Percentiles rank a stretch among this genome's conserved stretches.
Evolutionary conservation across 345 rosid genomes (phyloP).

Genomic region (rapeseed (Brassica napus)): Da-Ae NC_063437.1:15507501-15508000

Average conservation of each 20-base stretch:
- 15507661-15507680: slow-evolving; percentile 23
- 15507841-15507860: not conserved
- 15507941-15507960: slow-evolving; percentile 97
- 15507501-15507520: slow-evolving; percentile 43
- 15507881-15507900: slow-evolving; percentile 74
- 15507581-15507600: slow-evolving; percentile 99
- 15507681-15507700: not conserved
- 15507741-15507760: slow-evolving; percentile 97
- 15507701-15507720: not conserved
- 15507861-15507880: not conserved
- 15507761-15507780: slow-evolving; percentile 87
- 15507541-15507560: not conserved
- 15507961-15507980: slow-evolving; percentile 64
- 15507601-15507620: slow-evolving; percentile 98
- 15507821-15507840: slow-evolving; percentile 4
- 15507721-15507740: slow-evolving; percentile 53
- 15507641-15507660: slow-evolving; percentile 93
- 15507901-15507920: slow-evolving; percentile 96
- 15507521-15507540: slow-evolving; percentile 10
- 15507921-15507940: slow-evolving; percentile 94
- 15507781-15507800: slow-evolving; percentile 98
- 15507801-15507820: not conserved
- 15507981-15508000: not conserved
- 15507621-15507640: slow-evolving; percentile 95
- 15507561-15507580: slow-evolving; percentile 4